A percentile compares a stretch with the other conserved stretches of the same genome.
Conservation (phyloP, 192 early-diverging fungal species). For the Coemansia sp. region DNA sequence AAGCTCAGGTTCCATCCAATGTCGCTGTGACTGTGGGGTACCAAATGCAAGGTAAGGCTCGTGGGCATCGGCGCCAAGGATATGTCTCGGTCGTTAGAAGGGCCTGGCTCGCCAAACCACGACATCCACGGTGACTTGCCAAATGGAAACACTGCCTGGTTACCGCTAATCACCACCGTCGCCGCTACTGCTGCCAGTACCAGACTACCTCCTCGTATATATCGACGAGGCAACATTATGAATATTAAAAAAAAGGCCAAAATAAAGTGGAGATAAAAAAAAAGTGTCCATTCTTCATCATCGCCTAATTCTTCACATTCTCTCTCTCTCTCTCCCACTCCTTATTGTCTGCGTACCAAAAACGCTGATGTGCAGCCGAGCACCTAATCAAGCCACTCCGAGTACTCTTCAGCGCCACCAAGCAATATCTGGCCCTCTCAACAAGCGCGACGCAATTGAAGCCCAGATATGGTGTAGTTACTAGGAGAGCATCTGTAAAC, state of each 20-base stretch:
- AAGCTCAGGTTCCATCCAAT: constrained; percentile 58
- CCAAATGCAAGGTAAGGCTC: constrained; percentile 43
- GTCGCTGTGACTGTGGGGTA: constrained; percentile 55
- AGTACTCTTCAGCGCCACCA: too few relatives aligned
- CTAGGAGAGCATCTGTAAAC: too few relatives aligned
- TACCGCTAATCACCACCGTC: constrained; percentile 19
- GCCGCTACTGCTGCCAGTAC: background rate
- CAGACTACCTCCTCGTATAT: constrained; percentile 10
- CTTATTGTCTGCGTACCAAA: background rate
- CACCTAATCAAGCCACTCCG: too few relatives aligned
- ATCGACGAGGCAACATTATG: constrained; percentile 28
- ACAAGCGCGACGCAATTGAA: too few relatives aligned
- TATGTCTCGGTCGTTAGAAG: constrained; percentile 30
- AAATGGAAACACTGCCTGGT: constrained; percentile 34
- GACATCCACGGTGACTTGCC: constrained; percentile 42
- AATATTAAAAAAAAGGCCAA: background rate
- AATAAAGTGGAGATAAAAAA: background rate
- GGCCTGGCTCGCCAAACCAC: constrained; percentile 32
- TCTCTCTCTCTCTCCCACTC: background rate
- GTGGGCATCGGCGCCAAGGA: constrained; percentile 7
- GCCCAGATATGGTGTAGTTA: too few relatives aligned
- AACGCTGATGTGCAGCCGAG: background rate
- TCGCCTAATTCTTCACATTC: background rate
- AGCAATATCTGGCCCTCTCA: too few relatives aligned
- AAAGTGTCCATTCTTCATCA: background rate